Percentiles rank a stretch among this genome's conserved stretches.
These are phyloP conservation scores for Phaeolepiota aurea DNA, from an alignment of 768 basidiomycete species.

Conservation along the genomic window DNA sequence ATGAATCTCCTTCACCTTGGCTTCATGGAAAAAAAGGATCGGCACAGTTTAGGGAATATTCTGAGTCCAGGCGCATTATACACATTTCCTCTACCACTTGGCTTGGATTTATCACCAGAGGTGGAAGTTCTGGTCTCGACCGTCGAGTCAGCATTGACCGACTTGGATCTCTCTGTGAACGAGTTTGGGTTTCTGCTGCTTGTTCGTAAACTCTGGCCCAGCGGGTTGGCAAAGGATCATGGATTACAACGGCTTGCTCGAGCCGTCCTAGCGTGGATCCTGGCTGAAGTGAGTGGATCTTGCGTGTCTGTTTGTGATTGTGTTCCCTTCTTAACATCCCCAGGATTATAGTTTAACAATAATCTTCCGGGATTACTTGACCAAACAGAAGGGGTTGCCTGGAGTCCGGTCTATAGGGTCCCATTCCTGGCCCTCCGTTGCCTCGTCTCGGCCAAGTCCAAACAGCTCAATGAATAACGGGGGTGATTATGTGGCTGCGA, in stretches of 20 bases:
- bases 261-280: conserved; percentile 59
- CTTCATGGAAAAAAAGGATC: neutral
- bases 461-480: conserved; percentile 46
- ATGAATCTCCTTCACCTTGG: neutral
- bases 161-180: conserved; percentile 65
- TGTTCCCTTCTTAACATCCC: neutral
- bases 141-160: conserved; percentile 62
- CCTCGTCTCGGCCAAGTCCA: conserved; percentile 24
- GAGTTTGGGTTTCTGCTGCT: conserved; percentile 68
- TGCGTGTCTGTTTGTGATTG: neutral
- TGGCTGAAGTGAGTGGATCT: conserved; percentile 66
- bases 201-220: conserved; percentile 67
- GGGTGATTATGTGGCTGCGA: conserved; percentile 58
- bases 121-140: conserved; percentile 68
- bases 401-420: conserved; percentile 47
- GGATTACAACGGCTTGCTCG: conserved; percentile 53
- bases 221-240: conserved; percentile 64
- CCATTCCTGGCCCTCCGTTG: conserved; percentile 47
- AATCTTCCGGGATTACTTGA: conserved; percentile 62
- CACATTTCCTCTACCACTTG: conserved; percentile 60
- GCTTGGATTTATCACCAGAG: conserved; percentile 61
- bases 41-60: conserved; percentile 26
- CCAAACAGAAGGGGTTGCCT: conserved; percentile 47
- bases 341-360: conserved; percentile 62
- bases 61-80: conserved; percentile 32